These are phyloP conservation scores for Mycena maculata DNA, from an alignment of 768 basidiomycete genomes.

Conservation along the genomic window DNA sequence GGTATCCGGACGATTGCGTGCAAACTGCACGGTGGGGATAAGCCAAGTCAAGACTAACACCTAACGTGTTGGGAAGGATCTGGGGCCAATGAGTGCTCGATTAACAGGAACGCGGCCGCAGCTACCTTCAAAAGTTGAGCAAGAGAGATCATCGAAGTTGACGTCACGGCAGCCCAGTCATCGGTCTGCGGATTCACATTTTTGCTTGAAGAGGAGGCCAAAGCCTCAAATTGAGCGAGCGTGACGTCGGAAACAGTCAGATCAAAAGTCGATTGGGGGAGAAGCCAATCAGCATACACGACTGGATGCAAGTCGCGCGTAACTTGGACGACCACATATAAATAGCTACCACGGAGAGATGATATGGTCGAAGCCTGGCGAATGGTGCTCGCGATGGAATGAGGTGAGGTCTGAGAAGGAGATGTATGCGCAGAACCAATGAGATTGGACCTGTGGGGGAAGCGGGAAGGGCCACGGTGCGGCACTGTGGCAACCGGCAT, in stretches of 20 bases:
- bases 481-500: constrained; percentile 58
- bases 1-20: constrained; percentile 62
- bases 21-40: constrained; percentile 62
- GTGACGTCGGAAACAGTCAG: constrained; percentile 89
- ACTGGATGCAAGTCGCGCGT: constrained; percentile 94
- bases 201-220: constrained; percentile 67
- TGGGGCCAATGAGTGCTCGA: constrained; percentile 41
- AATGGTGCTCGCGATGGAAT: constrained; percentile 58
- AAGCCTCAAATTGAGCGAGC: constrained; percentile 77
- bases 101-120: background rate
- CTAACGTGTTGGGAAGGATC: constrained; percentile 71
- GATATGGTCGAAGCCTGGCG: constrained; percentile 82
- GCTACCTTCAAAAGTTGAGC: constrained; percentile 78
- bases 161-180: constrained; percentile 61
- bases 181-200: constrained; percentile 48
- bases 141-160: constrained; percentile 75
- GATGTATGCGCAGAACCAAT: constrained; percentile 75
- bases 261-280: constrained; percentile 81
- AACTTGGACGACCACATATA: constrained; percentile 89
- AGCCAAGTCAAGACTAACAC: constrained; percentile 86
- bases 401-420: constrained; percentile 61
- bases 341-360: constrained; percentile 90
- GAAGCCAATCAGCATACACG: constrained; percentile 76
- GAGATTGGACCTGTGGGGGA: constrained; percentile 55
- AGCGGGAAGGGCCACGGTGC: constrained; percentile 51